These are phyloP conservation scores for Pythium graminicola DNA, from an alignment of 352 stramenopile genomes.

Conservation along the genomic window DNA sequence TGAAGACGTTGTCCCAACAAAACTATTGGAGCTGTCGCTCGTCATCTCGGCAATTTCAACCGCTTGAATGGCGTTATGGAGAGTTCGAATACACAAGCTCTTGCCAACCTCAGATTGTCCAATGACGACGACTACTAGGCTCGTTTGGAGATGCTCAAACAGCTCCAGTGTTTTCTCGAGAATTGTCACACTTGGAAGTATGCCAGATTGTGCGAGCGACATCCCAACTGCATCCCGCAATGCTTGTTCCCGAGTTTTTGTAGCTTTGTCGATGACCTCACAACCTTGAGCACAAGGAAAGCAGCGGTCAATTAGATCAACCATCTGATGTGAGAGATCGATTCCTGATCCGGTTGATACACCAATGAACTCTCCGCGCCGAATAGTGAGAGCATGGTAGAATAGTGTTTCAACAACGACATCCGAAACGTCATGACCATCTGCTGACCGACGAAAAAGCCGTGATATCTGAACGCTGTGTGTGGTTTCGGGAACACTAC, in stretches of 20 bases:
- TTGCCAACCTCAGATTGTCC: slow-evolving; percentile 40
- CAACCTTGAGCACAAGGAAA: slow-evolving; percentile 29
- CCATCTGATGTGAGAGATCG: not conserved
- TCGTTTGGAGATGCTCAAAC: slow-evolving; percentile 28
- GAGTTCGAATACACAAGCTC: slow-evolving; percentile 35
- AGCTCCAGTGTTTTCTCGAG: slow-evolving; percentile 35
- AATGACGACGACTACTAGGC: slow-evolving; percentile 30
- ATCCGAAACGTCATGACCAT: slow-evolving; percentile 10
- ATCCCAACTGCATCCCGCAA: slow-evolving; percentile 43
- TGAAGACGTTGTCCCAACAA: not conserved
- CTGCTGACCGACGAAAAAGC: slow-evolving; percentile 17
- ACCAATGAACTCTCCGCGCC: not conserved
- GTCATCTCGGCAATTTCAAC: slow-evolving; percentile 28
- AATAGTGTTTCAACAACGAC: slow-evolving; percentile 25
- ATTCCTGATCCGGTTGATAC: not conserved
- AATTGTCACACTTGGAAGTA: slow-evolving; percentile 11
- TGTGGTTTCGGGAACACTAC: not conserved
- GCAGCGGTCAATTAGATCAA: slow-evolving; percentile 5
- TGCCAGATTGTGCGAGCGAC: slow-evolving; percentile 27
- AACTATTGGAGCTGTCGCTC: not conserved
- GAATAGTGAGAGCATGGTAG: slow-evolving; percentile 13
- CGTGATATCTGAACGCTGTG: not conserved
- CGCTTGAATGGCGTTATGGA: slow-evolving; percentile 43
- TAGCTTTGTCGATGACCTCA: slow-evolving; percentile 21
- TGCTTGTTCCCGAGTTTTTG: slow-evolving; percentile 23